phyloP scores from a whole-genome alignment of 2,329 filamentous ascomycete species.

The Hortaea werneckii region DNA sequence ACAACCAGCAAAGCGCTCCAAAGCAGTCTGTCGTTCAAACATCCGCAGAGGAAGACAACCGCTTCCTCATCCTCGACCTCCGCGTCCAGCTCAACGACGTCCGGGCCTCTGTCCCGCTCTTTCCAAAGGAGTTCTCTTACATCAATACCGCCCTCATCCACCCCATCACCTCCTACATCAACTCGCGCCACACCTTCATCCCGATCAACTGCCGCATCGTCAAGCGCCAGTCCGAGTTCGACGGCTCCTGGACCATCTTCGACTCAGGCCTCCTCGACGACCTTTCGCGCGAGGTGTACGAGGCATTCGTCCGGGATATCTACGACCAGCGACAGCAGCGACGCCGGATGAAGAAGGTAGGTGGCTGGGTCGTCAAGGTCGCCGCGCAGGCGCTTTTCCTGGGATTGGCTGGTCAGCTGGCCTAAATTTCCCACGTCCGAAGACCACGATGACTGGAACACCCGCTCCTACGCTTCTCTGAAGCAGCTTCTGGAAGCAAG shows the following conservation, averaged over 20 bases:
- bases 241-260: conserved; percentile 89
- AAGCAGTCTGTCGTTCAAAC: background rate
- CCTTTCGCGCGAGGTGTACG: conserved; percentile 83
- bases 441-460: too few species aligned
- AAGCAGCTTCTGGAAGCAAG: too few species aligned
- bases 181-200: conserved; percentile 75
- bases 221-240: conserved; percentile 79
- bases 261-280: conserved; percentile 94
- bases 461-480: too few species aligned
- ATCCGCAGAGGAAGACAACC: background rate
- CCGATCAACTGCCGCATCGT: conserved; percentile 91
- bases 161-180: conserved; percentile 97
- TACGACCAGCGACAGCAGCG: conserved; percentile 80
- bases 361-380: conserved; percentile 88
- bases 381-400: conserved; percentile 90
- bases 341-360: conserved; percentile 85
- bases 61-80: conserved; percentile 82
- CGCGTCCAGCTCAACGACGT: conserved; percentile 94
- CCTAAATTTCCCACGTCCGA: conserved; percentile 22
- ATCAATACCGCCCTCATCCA: conserved; percentile 91
- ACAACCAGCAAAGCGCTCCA: background rate
- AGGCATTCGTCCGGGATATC: conserved; percentile 85
- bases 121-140: conserved; percentile 85
- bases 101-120: conserved; percentile 82
- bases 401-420: conserved; percentile 78